Evolutionary conservation across 306 rosid genomes (phyloP), one percentile per base, ranked within the genome.

Genomic region (Geum urbanum): DNA sequence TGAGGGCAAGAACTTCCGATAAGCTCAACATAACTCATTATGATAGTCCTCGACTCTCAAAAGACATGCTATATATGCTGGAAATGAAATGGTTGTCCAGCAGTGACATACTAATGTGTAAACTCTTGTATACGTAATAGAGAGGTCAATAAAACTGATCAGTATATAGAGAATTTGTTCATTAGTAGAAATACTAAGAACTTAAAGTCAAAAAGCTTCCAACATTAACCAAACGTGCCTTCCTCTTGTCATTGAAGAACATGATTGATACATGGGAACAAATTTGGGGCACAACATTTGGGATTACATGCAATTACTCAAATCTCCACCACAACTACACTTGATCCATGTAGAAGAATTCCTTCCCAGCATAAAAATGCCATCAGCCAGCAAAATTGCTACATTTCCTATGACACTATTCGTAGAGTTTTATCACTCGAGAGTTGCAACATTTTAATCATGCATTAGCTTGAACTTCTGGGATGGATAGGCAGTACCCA

Each of bases 1-100:
- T 39, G 79, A 78, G 63, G 94, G 96, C 79, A 81, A 84, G 72
- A 90, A 90, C 78, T 85, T 88, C 62, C 66, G 24, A 53, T 71
- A 78, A 69, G 44, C 37, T 32, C 3, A 32, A 47, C 20, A 46
- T 16, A 2, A 32, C 63, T 12, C 35, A 32, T 3, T 22, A 58
- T 58, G 32, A 13, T 6, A 13, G 9, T 8, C 20, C 58, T 9
- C 32, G 4, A 9, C 13, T 53, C 58, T 53, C 58, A 53, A 5
- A 53, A 18, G 59, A 19, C 1, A 19, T 6, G 9, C 3, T 19
- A 52, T 49, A 49, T 7, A 15, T 14, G 32, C 32, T 27, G 46
- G 46, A 43, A 43, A 43, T 43, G 46, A 43, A 43, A 43, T 8
- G 46, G 46, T 43, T 43, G 46, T 43, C 37, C 37, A 4, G 4